phyloP scores from a whole-genome alignment of 768 basidiomycete genomes.

The Russula foetens region DNA sequence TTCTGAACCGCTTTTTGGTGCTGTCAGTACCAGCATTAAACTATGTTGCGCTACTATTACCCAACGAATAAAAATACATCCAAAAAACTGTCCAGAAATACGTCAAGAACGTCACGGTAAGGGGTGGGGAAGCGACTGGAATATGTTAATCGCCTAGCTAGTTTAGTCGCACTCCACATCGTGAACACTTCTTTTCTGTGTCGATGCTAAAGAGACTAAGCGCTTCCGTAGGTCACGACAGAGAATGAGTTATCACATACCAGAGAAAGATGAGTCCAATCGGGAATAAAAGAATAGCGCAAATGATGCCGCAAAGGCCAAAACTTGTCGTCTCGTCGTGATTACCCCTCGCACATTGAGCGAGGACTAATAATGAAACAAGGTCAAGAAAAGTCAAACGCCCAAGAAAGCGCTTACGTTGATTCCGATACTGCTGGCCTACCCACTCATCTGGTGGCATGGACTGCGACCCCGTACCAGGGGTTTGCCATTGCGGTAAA shows the following conservation, averaged over 20 bases:
- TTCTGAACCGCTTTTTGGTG: neutral
- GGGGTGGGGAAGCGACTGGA: neutral
- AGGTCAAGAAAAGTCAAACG: neutral
- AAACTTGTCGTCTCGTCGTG: conserved; percentile 25
- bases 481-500: neutral
- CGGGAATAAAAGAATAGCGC: conserved; percentile 25
- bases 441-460: conserved; percentile 1
- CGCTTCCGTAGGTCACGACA: neutral
- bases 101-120: neutral
- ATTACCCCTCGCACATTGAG: conserved; percentile 26
- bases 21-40: neutral
- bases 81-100: neutral
- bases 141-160: neutral
- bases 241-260: conserved; percentile 12
- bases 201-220: conserved; percentile 17
- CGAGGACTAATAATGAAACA: conserved; percentile 15
- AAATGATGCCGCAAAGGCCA: conserved; percentile 27
- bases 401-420: conserved; percentile 7
- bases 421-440: conserved; percentile 18
- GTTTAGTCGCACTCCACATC: conserved; percentile 22
- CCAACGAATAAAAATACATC: conserved; percentile 2
- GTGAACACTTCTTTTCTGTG: conserved; percentile 24
- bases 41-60: neutral
- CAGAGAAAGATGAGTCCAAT: conserved; percentile 25
- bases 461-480: neutral